These are phyloP conservation scores for Leccinum fibrillosum DNA, from an alignment of 768 basidiomycete genomes.

Conservation along the genomic window DNA sequence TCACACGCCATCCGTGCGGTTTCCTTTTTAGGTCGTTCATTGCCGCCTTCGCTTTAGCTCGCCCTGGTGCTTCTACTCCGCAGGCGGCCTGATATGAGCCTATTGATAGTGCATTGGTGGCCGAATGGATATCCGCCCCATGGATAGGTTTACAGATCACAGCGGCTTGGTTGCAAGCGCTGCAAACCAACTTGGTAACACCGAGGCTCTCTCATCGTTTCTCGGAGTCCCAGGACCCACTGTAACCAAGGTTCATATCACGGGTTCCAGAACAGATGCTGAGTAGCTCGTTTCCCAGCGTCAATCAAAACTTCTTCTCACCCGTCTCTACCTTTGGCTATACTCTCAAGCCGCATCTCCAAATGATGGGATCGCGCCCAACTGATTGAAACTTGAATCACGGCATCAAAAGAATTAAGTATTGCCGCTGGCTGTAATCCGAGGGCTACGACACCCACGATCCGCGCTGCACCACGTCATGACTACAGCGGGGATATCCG, in stretches of 20 bases:
- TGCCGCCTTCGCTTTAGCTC: neutral
- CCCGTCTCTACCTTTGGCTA: neutral
- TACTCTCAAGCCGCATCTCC: neutral
- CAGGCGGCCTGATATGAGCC: neutral
- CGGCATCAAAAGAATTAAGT: constrained; percentile 1
- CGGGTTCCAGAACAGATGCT: neutral
- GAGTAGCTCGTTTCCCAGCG: neutral
- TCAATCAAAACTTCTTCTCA: constrained; percentile 1
- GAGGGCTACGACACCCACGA: constrained; percentile 5
- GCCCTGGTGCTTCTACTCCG: neutral
- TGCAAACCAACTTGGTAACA: neutral
- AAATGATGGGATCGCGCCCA: constrained; percentile 16
- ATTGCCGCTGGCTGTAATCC: constrained; percentile 1
- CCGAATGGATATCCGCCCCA: neutral
- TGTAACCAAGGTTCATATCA: neutral
- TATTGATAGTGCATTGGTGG: neutral
- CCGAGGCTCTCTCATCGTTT: neutral
- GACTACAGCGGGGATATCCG: constrained; percentile 7
- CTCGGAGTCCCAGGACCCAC: neutral
- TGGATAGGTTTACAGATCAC: neutral
- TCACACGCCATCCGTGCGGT: neutral
- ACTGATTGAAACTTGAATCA: constrained; percentile 10
- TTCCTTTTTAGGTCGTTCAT: neutral
- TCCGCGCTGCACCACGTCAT: constrained; percentile 5
- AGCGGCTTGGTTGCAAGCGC: neutral